A percentile compares a stretch with the other conserved stretches of the same genome.
Conservation (phyloP, 2,329 filamentous ascomycete species). For the Alternaria tenuissima region DNA sequence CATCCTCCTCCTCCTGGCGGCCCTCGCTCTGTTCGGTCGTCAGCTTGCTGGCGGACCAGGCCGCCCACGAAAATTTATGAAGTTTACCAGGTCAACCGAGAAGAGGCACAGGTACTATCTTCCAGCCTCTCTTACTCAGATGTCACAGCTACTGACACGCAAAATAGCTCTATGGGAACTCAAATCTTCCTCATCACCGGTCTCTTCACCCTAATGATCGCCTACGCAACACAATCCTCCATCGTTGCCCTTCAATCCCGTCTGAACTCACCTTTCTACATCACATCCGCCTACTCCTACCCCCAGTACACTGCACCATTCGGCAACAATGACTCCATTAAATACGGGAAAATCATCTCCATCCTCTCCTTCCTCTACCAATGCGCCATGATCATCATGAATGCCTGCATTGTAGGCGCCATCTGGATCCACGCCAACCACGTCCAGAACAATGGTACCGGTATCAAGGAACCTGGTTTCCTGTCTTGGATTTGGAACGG, state of each 20-base stretch:
- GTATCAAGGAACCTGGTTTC: slow-evolving; percentile 23
- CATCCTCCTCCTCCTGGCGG: slow-evolving; percentile 19
- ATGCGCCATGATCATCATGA: slow-evolving; percentile 24
- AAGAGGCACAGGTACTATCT: slow-evolving; percentile 9
- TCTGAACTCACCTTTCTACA: slow-evolving; percentile 20
- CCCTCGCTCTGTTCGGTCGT: slow-evolving; percentile 5
- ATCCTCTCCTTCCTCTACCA: slow-evolving; percentile 29
- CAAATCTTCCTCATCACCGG: slow-evolving; percentile 27
- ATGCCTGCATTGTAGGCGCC: slow-evolving; percentile 34
- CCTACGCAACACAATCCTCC: slow-evolving; percentile 25
- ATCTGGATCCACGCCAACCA: slow-evolving; percentile 32
- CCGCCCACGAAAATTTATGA: slow-evolving; percentile 18
- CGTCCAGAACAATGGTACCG: slow-evolving; percentile 25
- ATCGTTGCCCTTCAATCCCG: slow-evolving; percentile 25
- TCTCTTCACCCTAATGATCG: slow-evolving; percentile 23
- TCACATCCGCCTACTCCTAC: slow-evolving; percentile 27
- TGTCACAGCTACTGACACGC: background rate
- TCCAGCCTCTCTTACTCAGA: too few species aligned
- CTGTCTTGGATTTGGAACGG: slow-evolving; percentile 22
- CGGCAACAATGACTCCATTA: background rate
- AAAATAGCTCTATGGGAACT: slow-evolving; percentile 15
- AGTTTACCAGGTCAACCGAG: slow-evolving; percentile 8
- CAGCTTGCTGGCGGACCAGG: slow-evolving; percentile 21
- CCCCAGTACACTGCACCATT: slow-evolving; percentile 15
- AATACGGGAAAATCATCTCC: slow-evolving; percentile 23